These are phyloP conservation scores for Kluyveromyces sp. DNA, from an alignment of 1,139 yeast genomes.

Conservation along the genomic window DNA sequence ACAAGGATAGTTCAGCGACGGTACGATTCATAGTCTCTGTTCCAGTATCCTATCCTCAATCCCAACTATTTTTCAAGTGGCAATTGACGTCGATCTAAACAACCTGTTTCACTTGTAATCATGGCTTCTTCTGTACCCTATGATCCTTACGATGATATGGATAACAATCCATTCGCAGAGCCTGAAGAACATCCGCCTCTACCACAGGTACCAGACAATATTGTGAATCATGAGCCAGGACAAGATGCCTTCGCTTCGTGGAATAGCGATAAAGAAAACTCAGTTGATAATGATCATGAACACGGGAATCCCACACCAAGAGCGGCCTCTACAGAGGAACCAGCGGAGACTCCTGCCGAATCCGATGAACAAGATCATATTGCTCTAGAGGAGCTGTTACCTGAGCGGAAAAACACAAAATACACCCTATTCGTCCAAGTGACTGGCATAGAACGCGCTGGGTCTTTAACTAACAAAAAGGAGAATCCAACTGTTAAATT, in stretches of 20 bases:
- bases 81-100: neutral
- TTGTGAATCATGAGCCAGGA: neutral
- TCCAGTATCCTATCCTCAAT: too few species aligned
- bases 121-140: slow-evolving; percentile 38
- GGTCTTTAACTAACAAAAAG: slow-evolving; percentile 29
- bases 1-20: too few species aligned
- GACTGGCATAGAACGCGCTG: slow-evolving; percentile 32
- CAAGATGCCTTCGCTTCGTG: neutral
- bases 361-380: neutral
- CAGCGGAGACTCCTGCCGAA: neutral
- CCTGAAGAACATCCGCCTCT: slow-evolving; percentile 8
- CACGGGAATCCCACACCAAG: neutral
- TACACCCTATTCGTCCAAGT: slow-evolving; percentile 27
- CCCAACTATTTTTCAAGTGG: too few species aligned
- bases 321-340: neutral
- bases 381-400: slow-evolving; percentile 12
- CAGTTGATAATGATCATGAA: neutral
- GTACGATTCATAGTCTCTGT: too few species aligned
- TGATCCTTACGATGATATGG: slow-evolving; percentile 41
- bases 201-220: neutral
- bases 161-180: slow-evolving; percentile 22
- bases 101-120: neutral
- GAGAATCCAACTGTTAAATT: slow-evolving; percentile 34
- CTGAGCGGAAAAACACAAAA: slow-evolving; percentile 21
- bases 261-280: neutral